These are phyloP conservation scores for Sugiyamaella neomexicana DNA, from an alignment of 1,139 yeast species.

Conservation along the genomic window DNA sequence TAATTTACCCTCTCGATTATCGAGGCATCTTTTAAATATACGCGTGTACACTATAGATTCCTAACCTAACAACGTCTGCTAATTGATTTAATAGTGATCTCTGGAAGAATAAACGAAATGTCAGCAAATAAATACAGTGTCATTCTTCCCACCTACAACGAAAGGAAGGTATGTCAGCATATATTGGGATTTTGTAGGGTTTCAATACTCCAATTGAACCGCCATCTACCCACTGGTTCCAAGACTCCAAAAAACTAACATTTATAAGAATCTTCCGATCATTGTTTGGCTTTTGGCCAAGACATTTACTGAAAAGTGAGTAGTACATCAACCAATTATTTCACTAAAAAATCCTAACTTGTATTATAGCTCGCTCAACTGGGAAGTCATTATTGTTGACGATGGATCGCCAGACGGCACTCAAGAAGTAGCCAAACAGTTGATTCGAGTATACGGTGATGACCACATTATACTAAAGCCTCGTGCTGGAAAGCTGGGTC, in stretches of 20 bases:
- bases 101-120: conserved; percentile 1
- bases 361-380: conserved; percentile 46
- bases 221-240: too few relatives aligned
- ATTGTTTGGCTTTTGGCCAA: conserved; percentile 69
- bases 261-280: conserved; percentile 58
- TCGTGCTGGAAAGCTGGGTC: conserved; percentile 76
- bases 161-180: conserved; percentile 47
- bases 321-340: background rate
- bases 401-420: conserved; percentile 86
- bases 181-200: background rate
- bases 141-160: conserved; percentile 78
- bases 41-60: conserved; percentile 6
- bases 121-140: conserved; percentile 63
- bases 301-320: conserved; percentile 56
- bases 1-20: background rate
- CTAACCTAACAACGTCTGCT: background rate
- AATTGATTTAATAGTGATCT: too few relatives aligned
- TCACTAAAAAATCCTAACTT: background rate
- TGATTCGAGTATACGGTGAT: conserved; percentile 61
- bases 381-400: conserved; percentile 81
- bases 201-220: background rate
- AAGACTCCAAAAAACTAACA: conserved; percentile 6
- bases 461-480: conserved; percentile 68
- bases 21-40: background rate
- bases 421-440: conserved; percentile 67